phyloP scores from a whole-genome alignment of 1,284 basidiomycete genomes.

The Naganishia sp. region DNA sequence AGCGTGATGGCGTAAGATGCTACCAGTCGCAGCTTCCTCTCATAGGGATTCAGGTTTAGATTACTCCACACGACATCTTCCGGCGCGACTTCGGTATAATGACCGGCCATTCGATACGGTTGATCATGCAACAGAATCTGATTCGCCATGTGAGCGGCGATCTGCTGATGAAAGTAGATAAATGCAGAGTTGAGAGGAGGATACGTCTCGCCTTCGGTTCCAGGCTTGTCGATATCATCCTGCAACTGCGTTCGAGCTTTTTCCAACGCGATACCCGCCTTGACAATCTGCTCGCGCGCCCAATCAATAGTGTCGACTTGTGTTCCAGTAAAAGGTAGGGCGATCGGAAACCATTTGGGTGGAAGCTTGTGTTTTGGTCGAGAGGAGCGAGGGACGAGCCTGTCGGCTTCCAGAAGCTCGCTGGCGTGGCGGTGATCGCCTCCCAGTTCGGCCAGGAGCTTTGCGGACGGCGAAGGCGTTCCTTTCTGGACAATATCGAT shows the following conservation, averaged over 20 bases:
- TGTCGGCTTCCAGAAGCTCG: conserved; percentile 55
- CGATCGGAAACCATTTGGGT: conserved; percentile 62
- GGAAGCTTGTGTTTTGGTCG: conserved; percentile 78
- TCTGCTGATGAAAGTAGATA: conserved; percentile 89
- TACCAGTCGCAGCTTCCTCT: conserved; percentile 63
- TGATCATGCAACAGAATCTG: conserved; percentile 72
- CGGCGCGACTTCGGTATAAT: conserved; percentile 68
- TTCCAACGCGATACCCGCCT: conserved; percentile 27
- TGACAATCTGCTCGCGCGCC: conserved; percentile 58
- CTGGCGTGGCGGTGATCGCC: conserved; percentile 40
- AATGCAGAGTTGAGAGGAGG: conserved; percentile 79
- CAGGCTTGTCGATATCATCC: conserved; percentile 32
- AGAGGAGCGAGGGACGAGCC: conserved; percentile 66
- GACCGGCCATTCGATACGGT: conserved; percentile 65
- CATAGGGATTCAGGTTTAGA: conserved; percentile 79
- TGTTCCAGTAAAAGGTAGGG: conserved; percentile 62
- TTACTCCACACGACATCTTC: conserved; percentile 70
- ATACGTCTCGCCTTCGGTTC: conserved; percentile 55
- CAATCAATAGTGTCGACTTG: conserved; percentile 93
- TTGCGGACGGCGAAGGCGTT: conserved; percentile 26
- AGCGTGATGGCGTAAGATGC: conserved; percentile 59
- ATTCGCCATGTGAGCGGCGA: conserved; percentile 83
- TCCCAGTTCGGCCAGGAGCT: conserved; percentile 25
- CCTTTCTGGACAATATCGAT: conserved; percentile 38
- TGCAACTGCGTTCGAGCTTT: conserved; percentile 12